phyloP scores from a whole-genome alignment of 306 rosid species.

The Quercus engelmannii region DNA sequence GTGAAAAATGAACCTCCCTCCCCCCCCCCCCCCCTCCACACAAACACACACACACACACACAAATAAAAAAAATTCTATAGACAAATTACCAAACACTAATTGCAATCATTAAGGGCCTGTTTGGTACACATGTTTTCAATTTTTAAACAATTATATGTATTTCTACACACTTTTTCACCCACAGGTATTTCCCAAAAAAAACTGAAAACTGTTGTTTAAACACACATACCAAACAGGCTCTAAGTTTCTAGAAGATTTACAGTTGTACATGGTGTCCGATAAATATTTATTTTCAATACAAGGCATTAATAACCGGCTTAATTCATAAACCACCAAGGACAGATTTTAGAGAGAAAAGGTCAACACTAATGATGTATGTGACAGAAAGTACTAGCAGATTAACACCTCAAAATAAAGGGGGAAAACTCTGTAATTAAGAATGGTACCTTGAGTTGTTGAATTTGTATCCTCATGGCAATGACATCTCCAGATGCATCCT shows the following conservation, averaged over 20 bases:
- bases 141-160: too few relatives aligned
- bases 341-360: neutral
- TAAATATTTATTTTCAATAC: neutral
- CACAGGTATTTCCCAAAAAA: too few relatives aligned
- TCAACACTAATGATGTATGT: neutral
- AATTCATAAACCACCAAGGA: neutral
- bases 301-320: neutral
- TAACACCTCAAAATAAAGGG: neutral
- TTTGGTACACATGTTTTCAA: too few relatives aligned
- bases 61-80: too few relatives aligned
- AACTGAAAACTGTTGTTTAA: too few relatives aligned
- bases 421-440: slow-evolving; percentile 19
- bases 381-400: neutral
- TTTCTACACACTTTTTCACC: too few relatives aligned
- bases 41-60: too few relatives aligned
- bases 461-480: slow-evolving; percentile 93
- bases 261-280: neutral
- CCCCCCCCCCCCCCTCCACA: too few relatives aligned
- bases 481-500: slow-evolving; percentile 95
- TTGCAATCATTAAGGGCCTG: neutral
- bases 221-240: too few relatives aligned
- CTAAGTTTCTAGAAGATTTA: neutral
- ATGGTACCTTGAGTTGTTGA: slow-evolving; percentile 85
- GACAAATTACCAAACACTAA: neutral
- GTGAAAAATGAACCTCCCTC: too few relatives aligned